Conservation (phyloP, 2,329 filamentous ascomycete species). For the Sporothrix brasiliensis region DNA sequence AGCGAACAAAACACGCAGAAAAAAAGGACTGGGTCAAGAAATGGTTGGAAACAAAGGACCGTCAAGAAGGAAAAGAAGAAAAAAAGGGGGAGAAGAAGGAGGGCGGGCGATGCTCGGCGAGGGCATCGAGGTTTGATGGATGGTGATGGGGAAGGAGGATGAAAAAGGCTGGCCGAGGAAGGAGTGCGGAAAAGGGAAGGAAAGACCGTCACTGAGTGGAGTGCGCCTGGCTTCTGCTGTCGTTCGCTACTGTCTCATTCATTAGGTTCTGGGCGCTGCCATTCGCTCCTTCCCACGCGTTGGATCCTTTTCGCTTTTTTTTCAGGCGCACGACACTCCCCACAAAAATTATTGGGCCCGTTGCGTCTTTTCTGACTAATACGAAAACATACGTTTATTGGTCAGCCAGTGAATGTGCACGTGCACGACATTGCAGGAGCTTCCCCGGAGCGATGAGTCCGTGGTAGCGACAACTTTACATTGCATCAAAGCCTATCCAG, state of each 20-base stretch:
- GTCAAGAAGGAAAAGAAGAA: slow-evolving; percentile 22
- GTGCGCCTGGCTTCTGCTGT: slow-evolving; percentile 9
- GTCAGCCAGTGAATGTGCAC: slow-evolving; percentile 11
- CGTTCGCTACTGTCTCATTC: slow-evolving; percentile 15
- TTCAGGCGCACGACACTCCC: neutral
- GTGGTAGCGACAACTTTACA: neutral
- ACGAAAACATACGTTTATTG: neutral
- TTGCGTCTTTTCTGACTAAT: slow-evolving; percentile 20
- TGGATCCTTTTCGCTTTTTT: slow-evolving; percentile 21
- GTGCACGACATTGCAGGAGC: neutral
- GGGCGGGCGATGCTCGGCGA: slow-evolving; percentile 17
- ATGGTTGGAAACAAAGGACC: neutral
- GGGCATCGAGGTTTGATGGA: slow-evolving; percentile 25
- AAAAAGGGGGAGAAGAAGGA: neutral
- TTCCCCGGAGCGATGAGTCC: too few species aligned
- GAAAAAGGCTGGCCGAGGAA: slow-evolving; percentile 21
- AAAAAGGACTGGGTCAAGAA: slow-evolving; percentile 12
- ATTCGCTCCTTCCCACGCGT: slow-evolving; percentile 10
- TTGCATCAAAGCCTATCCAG: too few species aligned
- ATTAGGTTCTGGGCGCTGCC: slow-evolving; percentile 1
- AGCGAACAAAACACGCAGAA: neutral
- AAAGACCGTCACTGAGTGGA: slow-evolving; percentile 18
- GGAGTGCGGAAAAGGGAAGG: slow-evolving; percentile 25
- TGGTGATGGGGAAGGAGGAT: slow-evolving; percentile 23
- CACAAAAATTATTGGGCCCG: slow-evolving; percentile 14